Conservation (phyloP, 1,284 basidiomycete species). For the Papiliotrema laurentii region DNA sequence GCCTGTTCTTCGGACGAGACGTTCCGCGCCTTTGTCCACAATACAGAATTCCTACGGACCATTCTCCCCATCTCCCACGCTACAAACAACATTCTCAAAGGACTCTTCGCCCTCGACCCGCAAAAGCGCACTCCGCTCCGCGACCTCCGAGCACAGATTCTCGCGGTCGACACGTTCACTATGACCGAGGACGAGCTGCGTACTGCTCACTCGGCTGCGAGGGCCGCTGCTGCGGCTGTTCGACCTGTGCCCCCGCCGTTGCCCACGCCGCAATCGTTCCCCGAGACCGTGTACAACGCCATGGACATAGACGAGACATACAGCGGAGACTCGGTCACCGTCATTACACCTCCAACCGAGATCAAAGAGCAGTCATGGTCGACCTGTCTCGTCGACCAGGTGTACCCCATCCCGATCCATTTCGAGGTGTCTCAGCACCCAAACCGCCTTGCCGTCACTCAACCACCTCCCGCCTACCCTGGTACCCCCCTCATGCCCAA, state of each 20-base stretch:
- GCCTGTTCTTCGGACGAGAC: conserved; percentile 68
- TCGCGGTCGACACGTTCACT: conserved; percentile 62
- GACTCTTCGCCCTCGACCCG: conserved; percentile 58
- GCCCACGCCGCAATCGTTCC: not conserved
- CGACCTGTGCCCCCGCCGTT: conserved; percentile 8
- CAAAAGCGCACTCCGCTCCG: conserved; percentile 57
- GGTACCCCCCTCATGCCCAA: too few species aligned
- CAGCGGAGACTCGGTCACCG: too few species aligned
- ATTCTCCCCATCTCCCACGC: conserved; percentile 60
- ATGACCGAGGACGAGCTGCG: conserved; percentile 56
- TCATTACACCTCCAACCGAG: too few species aligned
- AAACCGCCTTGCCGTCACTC: too few species aligned
- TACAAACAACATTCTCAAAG: conserved; percentile 54
- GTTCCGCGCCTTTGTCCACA: conserved; percentile 63
- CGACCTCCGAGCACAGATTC: conserved; percentile 59
- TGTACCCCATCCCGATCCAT: too few species aligned
- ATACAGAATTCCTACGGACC: conserved; percentile 64
- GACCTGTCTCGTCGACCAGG: too few species aligned
- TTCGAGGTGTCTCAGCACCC: conserved; percentile 16
- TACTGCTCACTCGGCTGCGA: conserved; percentile 44
- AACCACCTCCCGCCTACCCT: too few species aligned
- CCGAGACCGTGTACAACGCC: not conserved
- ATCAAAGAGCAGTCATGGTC: too few species aligned
- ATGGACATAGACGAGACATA: conserved; percentile 7
- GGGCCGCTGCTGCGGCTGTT: conserved; percentile 32